Conservation (phyloP, 2,329 filamentous ascomycete genomes). For the Pseudogymnoascus sp. region DNA sequence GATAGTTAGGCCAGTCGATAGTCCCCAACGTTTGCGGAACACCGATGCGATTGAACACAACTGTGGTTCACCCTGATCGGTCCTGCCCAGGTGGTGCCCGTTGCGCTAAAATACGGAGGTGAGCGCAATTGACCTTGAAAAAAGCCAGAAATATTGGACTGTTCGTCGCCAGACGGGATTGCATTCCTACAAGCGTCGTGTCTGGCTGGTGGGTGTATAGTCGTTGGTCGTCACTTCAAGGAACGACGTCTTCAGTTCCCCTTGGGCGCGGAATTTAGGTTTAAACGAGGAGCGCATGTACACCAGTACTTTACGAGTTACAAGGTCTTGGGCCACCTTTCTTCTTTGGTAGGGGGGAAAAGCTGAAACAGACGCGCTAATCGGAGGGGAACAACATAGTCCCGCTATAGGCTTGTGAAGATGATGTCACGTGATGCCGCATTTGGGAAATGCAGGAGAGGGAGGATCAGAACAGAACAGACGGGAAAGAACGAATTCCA, state of each 20-base stretch:
- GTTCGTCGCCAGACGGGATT: slow-evolving; percentile 2
- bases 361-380: slow-evolving; percentile 6
- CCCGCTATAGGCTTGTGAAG: not conserved
- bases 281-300: slow-evolving; percentile 6
- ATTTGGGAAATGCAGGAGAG: not conserved
- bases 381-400: not conserved
- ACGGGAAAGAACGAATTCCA: not conserved
- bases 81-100: not conserved
- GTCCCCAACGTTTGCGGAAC: slow-evolving; percentile 3
- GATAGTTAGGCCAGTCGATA: not conserved
- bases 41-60: slow-evolving; percentile 4
- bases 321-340: slow-evolving; percentile 5
- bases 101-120: not conserved
- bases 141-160: not conserved
- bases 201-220: not conserved
- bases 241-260: slow-evolving; percentile 5
- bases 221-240: not conserved
- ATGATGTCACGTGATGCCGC: not conserved
- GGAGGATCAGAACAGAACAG: not conserved
- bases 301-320: not conserved
- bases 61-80: slow-evolving; percentile 5
- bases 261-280: slow-evolving; percentile 7
- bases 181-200: slow-evolving; percentile 6
- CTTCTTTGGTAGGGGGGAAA: slow-evolving; percentile 2
- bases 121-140: slow-evolving; percentile 5